Evolutionary conservation across 2,329 filamentous ascomycete species (phyloP), one percentile per base, ranked within the genome.

Genomic region (Claviceps monticola): DNA sequence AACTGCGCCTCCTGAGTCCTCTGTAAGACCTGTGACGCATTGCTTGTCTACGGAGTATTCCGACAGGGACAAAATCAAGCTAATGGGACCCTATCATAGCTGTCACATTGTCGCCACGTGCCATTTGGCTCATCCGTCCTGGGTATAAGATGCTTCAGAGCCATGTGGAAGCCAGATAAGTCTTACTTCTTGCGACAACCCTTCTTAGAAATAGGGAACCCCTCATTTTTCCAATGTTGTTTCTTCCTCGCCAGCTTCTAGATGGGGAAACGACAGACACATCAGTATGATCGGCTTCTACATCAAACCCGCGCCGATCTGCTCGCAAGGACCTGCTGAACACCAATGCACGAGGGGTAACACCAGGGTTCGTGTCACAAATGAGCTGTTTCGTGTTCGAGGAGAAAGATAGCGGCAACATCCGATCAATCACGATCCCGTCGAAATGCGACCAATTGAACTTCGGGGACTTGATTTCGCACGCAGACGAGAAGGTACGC

Each of bases 61-160:
- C 9, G 29, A 34, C 29, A 44, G 3, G 19, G 3, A 26, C 2
- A 23, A 3, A 2, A 16, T 5, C 3, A 23, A 17, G n/a, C 5
- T 16, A 11, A 46, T 4, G 5, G 29, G 21, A 8, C 9, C 34
- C 11, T 8, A 8, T n/a, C 11, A 21, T 21, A 21, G 23, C 21
- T 17, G 38, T 49, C 43, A n/a, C 39, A 21, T 49, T 5, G 11
- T n/a, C 26, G 39, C 39, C 48, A 50, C 48, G 48, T 50, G 48
- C 48, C 47, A 43, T 42, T n/a, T 36, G 29, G 21, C 19, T n/a
- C n/a, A 17, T 44, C 14, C 48, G 29, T 45, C 41, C 11, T 21
- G 29, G 41, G 41, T 41, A 50, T 50, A 34, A 44, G 48, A 50
- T 44, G 26, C 39, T 23, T 16, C 29, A 11, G 26, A 36, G 41